Evolutionary conservation across 2,329 filamentous ascomycete genomes (phyloP).

Genomic region (Penicillium italicum): DNA sequence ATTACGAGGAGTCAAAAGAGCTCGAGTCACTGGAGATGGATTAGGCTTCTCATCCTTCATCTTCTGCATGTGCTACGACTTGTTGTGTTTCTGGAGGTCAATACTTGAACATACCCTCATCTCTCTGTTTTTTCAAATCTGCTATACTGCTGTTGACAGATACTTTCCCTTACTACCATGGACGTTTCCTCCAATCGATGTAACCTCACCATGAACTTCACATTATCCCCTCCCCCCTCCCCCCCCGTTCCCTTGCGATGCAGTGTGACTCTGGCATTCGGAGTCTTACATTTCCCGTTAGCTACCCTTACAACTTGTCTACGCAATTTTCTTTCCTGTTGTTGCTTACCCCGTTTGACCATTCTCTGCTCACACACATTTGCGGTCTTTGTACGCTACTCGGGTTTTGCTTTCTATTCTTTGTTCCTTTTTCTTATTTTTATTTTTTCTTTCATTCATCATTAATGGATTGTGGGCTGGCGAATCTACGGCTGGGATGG

Average conservation of each 20-base stretch:
- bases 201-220: background rate
- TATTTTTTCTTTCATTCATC: constrained; percentile 18
- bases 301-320: background rate
- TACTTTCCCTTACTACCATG: background rate
- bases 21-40: constrained; percentile 38
- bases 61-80: constrained; percentile 29
- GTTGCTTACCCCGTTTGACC: constrained; percentile 2
- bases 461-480: constrained; percentile 27
- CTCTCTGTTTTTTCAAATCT: constrained; percentile 15
- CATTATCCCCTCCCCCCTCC: background rate
- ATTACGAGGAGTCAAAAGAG: constrained; percentile 45
- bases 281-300: background rate
- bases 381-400: constrained; percentile 3
- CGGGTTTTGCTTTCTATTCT: constrained; percentile 10
- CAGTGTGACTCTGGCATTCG: background rate
- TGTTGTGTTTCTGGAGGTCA: constrained; percentile 21
- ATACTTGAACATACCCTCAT: constrained; percentile 29
- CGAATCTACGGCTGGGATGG: constrained; percentile 31
- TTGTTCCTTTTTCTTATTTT: constrained; percentile 12
- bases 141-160: constrained; percentile 7
- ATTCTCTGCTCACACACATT: constrained; percentile 17
- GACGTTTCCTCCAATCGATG: constrained; percentile 7
- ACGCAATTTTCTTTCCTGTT: background rate
- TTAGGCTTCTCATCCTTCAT: constrained; percentile 19
- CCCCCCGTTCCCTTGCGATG: background rate